Evolutionary conservation across 164 flowering plant genomes (phyloP).

Genomic region (Chloranthus sessilifolius): DNA sequence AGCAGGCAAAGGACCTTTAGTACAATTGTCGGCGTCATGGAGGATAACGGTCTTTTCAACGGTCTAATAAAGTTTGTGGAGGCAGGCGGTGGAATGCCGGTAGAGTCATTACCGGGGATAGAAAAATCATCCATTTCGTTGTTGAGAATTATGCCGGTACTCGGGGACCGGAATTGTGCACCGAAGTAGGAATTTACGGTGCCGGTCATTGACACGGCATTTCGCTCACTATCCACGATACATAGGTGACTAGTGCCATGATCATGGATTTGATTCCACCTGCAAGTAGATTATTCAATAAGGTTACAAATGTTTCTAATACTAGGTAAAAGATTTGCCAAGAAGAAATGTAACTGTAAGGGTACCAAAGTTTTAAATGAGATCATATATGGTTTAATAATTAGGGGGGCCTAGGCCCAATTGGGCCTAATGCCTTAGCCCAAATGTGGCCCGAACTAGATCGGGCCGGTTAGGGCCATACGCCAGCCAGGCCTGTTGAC

Average conservation of each 20-base stretch:
- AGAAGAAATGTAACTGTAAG: not conserved
- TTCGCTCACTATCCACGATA: slow-evolving; percentile 44
- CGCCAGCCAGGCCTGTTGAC: no score
- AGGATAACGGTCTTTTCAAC: slow-evolving; percentile 63
- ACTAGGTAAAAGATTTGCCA: not conserved
- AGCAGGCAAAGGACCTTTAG: slow-evolving; percentile 34
- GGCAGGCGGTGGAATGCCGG: slow-evolving; percentile 38
- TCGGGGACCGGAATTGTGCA: slow-evolving; percentile 38
- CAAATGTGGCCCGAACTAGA: no score
- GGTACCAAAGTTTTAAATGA: no score
- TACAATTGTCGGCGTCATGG: slow-evolving; percentile 63
- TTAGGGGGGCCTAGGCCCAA: no score
- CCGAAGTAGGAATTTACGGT: slow-evolving; percentile 57
- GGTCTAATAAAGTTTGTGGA: slow-evolving; percentile 55
- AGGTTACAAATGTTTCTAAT: not conserved
- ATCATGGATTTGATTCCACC: slow-evolving; percentile 59
- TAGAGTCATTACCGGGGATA: slow-evolving; percentile 26
- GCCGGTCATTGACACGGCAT: slow-evolving; percentile 66
- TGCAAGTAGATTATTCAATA: slow-evolving; percentile 8
- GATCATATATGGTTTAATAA: not conserved
- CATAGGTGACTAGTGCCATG: slow-evolving; percentile 68
- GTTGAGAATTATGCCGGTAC: slow-evolving; percentile 66
- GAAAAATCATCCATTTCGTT: slow-evolving; percentile 84
- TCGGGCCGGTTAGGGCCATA: no score
- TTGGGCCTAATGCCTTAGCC: no score